Conservation (phyloP, 2,329 filamentous ascomycete genomes). For the Cercospora sp. region DNA sequence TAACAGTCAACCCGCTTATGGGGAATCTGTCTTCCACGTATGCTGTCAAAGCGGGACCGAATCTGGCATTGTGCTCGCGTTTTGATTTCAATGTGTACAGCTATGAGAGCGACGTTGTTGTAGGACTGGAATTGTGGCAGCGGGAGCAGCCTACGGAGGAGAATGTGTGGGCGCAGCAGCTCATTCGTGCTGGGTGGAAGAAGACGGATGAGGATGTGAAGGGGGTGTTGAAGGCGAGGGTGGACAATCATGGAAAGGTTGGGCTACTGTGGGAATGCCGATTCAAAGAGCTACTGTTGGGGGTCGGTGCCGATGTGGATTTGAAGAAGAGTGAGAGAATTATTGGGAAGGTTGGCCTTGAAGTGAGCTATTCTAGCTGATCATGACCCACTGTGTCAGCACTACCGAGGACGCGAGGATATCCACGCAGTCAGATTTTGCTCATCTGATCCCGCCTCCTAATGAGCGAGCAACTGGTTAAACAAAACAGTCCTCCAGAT, state of each 20-base stretch:
- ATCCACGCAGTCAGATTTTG: not conserved
- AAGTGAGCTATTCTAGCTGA: conserved; percentile 71
- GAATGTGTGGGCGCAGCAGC: conserved; percentile 48
- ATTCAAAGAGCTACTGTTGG: conserved; percentile 89
- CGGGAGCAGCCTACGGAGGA: conserved; percentile 43
- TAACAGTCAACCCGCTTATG: conserved; percentile 92
- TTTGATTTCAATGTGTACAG: conserved; percentile 99
- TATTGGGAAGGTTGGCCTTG: conserved; percentile 73
- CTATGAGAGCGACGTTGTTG: conserved; percentile 90
- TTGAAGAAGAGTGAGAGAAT: conserved; percentile 73
- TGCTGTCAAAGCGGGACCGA: conserved; percentile 79
- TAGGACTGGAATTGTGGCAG: conserved; percentile 89
- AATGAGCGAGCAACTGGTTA: not conserved
- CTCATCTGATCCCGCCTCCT: not conserved
- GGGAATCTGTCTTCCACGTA: conserved; percentile 91
- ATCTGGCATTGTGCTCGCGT: conserved; percentile 81
- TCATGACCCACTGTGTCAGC: not conserved
- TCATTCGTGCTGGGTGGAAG: conserved; percentile 47
- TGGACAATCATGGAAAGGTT: conserved; percentile 85
- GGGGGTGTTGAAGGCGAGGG: conserved; percentile 83
- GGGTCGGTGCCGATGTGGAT: conserved; percentile 82
- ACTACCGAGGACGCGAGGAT: not conserved
- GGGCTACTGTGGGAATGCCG: conserved; percentile 90
- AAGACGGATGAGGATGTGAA: conserved; percentile 64
- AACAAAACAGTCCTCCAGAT: not conserved